These are phyloP conservation scores for Oryza glaberrima DNA, from an alignment of 176 grass and related monocot species.

Conservation along the genomic window DNA sequence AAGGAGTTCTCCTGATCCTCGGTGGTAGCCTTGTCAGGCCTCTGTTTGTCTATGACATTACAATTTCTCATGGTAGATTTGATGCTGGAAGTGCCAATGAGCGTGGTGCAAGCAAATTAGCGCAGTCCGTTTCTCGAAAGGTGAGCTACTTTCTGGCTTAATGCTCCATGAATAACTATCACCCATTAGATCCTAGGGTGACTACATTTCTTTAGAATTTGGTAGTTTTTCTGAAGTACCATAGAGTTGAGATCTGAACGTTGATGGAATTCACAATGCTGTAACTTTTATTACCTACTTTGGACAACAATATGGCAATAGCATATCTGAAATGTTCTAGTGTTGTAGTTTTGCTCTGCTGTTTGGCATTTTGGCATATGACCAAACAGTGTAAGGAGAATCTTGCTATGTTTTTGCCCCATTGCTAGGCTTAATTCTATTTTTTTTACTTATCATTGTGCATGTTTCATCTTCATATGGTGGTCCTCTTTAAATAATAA, in stretches of 20 bases:
- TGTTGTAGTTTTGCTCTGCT: not conserved
- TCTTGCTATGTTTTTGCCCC: not conserved
- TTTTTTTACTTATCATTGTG: not conserved
- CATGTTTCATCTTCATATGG: not conserved
- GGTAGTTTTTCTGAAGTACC: not conserved
- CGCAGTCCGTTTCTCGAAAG: conserved; percentile 84
- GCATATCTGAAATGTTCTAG: not conserved
- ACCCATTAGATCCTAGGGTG: not conserved
- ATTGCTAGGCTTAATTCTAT: not conserved
- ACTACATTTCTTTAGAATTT: conserved; percentile 31
- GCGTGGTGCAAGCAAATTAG: conserved; percentile 62
- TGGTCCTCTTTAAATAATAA: conserved; percentile 18
- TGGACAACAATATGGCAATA: not conserved
- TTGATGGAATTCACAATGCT: not conserved
- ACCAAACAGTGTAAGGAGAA: not conserved
- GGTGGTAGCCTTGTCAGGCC: conserved; percentile 78
- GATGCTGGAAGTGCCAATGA: conserved; percentile 57
- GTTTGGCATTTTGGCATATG: conserved; percentile 5
- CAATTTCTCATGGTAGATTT: conserved; percentile 69
- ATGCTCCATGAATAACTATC: conserved; percentile 8
- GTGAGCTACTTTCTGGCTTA: conserved; percentile 45
- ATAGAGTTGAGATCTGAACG: not conserved
- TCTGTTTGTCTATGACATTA: conserved; percentile 69
- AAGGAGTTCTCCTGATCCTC: conserved; percentile 74
- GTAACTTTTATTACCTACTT: not conserved